Conservation (phyloP, 2,329 filamentous ascomycete species). For the Colletotrichum viniferum region DNA sequence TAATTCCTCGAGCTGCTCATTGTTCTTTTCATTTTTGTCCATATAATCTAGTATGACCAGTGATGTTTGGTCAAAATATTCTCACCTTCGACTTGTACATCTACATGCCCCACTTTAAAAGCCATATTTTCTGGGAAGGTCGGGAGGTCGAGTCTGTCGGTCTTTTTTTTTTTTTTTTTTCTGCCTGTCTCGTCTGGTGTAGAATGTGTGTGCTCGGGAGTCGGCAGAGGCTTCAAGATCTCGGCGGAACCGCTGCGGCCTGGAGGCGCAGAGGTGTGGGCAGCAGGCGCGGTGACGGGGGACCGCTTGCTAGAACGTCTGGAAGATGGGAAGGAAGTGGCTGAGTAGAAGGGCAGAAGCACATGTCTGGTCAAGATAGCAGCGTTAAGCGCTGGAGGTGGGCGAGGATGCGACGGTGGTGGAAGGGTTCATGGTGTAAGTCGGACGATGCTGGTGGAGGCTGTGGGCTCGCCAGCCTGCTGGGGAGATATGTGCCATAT, state of each 20-base stretch:
- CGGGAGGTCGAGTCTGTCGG: neutral
- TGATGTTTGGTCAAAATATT: neutral
- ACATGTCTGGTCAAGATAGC: neutral
- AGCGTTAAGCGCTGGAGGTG: neutral
- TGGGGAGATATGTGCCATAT: neutral
- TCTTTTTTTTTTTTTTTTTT: neutral
- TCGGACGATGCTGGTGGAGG: constrained; percentile 1
- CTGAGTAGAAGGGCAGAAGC: neutral
- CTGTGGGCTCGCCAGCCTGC: neutral
- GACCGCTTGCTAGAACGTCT: neutral
- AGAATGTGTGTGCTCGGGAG: neutral
- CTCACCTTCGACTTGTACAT: neutral
- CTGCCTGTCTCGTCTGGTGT: neutral
- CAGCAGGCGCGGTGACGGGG: neutral
- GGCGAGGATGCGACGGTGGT: neutral
- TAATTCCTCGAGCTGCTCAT: neutral
- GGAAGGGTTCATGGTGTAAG: neutral
- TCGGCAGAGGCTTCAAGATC: neutral
- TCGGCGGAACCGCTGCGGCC: neutral
- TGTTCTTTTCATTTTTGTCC: neutral
- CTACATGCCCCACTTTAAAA: neutral
- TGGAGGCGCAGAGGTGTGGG: neutral
- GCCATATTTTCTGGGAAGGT: neutral
- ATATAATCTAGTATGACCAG: neutral
- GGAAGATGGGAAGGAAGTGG: neutral